Conservation (phyloP, 768 basidiomycete genomes). For the Tricholoma terreum region DNA sequence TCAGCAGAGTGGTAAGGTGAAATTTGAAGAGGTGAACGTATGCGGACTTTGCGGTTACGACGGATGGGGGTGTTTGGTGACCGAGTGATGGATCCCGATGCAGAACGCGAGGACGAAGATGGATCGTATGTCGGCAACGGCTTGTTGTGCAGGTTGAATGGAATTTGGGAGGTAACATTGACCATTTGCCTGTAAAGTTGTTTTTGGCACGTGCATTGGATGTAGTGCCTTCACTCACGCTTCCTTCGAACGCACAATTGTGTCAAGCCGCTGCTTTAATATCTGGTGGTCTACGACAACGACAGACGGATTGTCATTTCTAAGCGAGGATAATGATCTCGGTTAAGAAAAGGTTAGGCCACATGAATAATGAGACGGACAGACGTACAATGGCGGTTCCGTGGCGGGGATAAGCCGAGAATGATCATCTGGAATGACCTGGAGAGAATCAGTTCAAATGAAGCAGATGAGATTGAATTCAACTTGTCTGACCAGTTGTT, state of each 20-base stretch:
- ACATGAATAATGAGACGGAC: not conserved
- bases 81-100: constrained; percentile 20
- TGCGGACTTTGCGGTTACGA: not conserved
- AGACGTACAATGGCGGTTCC: constrained; percentile 19
- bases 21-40: constrained; percentile 11
- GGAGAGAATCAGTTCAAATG: not conserved
- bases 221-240: constrained; percentile 35
- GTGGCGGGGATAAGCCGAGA: constrained; percentile 26
- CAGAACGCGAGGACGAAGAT: constrained; percentile 25
- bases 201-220: not conserved
- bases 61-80: constrained; percentile 9
- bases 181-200: constrained; percentile 53
- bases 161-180: constrained; percentile 51
- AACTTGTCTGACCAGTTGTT: constrained; percentile 8
- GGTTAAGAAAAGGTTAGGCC: not conserved
- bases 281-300: constrained; percentile 42
- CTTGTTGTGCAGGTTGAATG: constrained; percentile 55
- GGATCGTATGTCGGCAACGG: constrained; percentile 20
- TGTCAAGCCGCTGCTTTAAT: constrained; percentile 47
- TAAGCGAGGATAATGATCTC: not conserved
- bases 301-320: constrained; percentile 5
- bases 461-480: not conserved
- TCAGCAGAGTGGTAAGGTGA: constrained; percentile 18
- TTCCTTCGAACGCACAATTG: constrained; percentile 58
- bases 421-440: constrained; percentile 18